phyloP scores from a whole-genome alignment of 345 rosid genomes.

The Erodium maritimum region DNA sequence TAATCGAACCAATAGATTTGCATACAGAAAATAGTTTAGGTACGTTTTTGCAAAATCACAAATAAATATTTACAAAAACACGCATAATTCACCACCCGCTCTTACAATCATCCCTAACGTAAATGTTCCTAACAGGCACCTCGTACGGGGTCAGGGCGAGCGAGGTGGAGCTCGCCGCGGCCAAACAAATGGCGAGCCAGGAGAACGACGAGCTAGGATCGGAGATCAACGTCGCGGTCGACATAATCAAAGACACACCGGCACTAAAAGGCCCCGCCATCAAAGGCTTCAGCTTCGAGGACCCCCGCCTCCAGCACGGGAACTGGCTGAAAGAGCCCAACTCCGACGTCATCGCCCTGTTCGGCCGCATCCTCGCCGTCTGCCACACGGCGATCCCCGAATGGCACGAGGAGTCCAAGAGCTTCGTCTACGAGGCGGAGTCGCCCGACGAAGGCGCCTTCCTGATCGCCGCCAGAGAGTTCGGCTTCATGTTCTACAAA shows the following conservation, averaged over 20 bases:
- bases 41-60: no score
- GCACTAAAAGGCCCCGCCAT: no score
- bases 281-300: constrained; percentile 3
- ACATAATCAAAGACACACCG: not conserved
- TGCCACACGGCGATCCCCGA: constrained; percentile 4
- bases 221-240: not conserved
- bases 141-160: constrained; percentile 9
- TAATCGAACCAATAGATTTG: no score
- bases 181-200: constrained; percentile 1
- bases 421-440: not conserved
- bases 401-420: not conserved
- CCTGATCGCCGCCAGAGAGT: constrained; percentile 2
- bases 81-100: no score
- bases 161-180: constrained; percentile 12
- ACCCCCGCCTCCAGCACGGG: not conserved
- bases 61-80: no score
- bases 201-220: not conserved
- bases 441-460: constrained; percentile 2
- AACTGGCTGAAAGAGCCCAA: constrained; percentile 2
- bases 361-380: not conserved
- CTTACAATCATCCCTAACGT: no score
- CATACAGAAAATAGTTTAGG: no score
- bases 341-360: not conserved
- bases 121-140: no score
- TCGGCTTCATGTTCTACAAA: not conserved